Conservation (phyloP, 2,329 filamentous ascomycete genomes). For the Septoria petroselini region DNA sequence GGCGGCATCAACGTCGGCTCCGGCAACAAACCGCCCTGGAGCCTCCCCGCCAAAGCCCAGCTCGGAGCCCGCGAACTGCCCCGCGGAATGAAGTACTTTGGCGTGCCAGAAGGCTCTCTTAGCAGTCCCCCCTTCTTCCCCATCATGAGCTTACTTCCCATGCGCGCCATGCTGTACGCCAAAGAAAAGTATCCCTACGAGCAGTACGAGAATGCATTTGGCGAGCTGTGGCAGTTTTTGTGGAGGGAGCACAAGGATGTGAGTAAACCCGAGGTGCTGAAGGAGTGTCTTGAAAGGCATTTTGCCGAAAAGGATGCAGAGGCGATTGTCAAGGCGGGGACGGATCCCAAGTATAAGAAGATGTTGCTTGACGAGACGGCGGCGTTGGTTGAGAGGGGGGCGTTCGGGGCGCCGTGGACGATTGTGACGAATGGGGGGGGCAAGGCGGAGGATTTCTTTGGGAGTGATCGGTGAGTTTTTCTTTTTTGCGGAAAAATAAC, state of each 20-base stretch:
- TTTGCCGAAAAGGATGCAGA: constrained; percentile 43
- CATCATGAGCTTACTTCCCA: constrained; percentile 50
- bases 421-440: constrained; percentile 61
- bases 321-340: constrained; percentile 31
- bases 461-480: constrained; percentile 56
- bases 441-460: constrained; percentile 67
- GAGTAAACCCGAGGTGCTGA: constrained; percentile 56
- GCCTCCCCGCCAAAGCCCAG: constrained; percentile 62
- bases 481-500: background rate
- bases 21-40: constrained; percentile 71
- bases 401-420: constrained; percentile 76
- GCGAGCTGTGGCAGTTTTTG: constrained; percentile 57
- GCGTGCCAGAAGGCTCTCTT: constrained; percentile 14
- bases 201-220: constrained; percentile 54
- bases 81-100: constrained; percentile 54
- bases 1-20: constrained; percentile 46
- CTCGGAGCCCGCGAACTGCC: constrained; percentile 54
- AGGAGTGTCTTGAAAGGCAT: constrained; percentile 42
- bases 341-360: constrained; percentile 34
- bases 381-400: constrained; percentile 52
- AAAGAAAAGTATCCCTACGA: constrained; percentile 54
- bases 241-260: constrained; percentile 62
- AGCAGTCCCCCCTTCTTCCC: constrained; percentile 52
- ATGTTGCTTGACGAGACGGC: constrained; percentile 26
- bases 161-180: constrained; percentile 56